Base-by-base conservation (phyloP, 108 stramenopile species). In the Cyclotella choctawhatcheeana region DNA sequence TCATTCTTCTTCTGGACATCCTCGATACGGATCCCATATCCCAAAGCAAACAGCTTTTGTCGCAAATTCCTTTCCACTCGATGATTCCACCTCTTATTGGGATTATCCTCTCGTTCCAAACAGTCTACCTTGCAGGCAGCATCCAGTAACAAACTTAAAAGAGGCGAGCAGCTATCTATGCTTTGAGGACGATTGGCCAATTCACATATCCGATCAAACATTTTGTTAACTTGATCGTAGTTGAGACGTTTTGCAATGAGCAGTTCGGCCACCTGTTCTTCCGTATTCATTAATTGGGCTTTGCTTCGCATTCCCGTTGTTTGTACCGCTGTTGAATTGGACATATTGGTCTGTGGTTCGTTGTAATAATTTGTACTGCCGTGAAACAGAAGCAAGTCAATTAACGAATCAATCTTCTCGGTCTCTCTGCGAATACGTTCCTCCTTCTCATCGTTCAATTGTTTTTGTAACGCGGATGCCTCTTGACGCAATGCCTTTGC, bases 51-150 rank as follows among this genome's bases (percentile, higher is more conserved):
- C 34, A 81, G 40, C 60, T 69, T 84, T 29, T 68, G 75, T 47
- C 86, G 82, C 58, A 92, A 66, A 22, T 80, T 76, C 29, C 87
- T 65, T 54, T 92, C 91, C 2, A 92, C 87, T 21, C 84, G 78
- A 54, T 82, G 77, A 62, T 82, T 87, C 91, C 91, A 92, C 35
- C 91, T 82, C 58, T 89, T 92, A 74, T 92, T 92, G 24, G 91
- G 89, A 67, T 92, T 92, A 16, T 92, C 84, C 21, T 86, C 74
- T 53, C 82, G 76, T 32, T 92, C 91, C 24, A 85, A 14, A 40
- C 82, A 78, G 54, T 92, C 91, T 10, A 92, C 68, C 53, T 89
- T 86, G 27, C 86, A 80, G 10, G 85, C 85, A 2, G 91, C 88
- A 64, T 92, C 91, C 16, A 92, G 74, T 32, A 79, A 64, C 37